These are phyloP conservation scores for Trichoderma afroharzianum DNA, from an alignment of 2,329 filamentous ascomycete species.

Conservation along the genomic window DNA sequence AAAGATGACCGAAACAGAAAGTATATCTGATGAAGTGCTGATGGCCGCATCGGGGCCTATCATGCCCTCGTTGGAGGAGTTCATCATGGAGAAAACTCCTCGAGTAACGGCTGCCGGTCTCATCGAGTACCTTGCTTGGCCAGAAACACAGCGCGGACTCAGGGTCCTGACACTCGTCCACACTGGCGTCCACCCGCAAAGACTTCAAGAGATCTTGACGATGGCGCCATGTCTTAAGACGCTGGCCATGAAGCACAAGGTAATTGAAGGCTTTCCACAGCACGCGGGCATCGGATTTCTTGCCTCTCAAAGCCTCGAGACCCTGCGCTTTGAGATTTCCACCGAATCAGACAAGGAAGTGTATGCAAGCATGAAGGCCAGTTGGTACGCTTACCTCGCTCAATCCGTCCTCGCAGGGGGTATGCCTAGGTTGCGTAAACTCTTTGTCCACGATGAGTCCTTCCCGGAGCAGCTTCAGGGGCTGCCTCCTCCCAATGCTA, in stretches of 20 bases:
- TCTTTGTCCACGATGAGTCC: conserved; percentile 81
- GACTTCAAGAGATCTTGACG: conserved; percentile 58
- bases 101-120: conserved; percentile 70
- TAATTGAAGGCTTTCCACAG: conserved; percentile 48
- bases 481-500: conserved; percentile 60
- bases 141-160: conserved; percentile 57
- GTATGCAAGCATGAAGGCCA: conserved; percentile 51
- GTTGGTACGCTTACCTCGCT: conserved; percentile 83
- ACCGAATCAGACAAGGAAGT: conserved; percentile 54
- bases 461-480: conserved; percentile 77
- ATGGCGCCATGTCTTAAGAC: conserved; percentile 56
- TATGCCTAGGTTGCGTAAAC: conserved; percentile 67
- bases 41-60: conserved; percentile 60
- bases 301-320: conserved; percentile 63
- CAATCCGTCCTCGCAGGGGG: conserved; percentile 74
- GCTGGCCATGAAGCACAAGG: conserved; percentile 51
- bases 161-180: conserved; percentile 66
- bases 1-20: conserved; percentile 65
- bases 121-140: conserved; percentile 60
- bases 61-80: conserved; percentile 70
- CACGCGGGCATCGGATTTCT: conserved; percentile 55
- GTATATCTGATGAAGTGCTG: conserved; percentile 76
- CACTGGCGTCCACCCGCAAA: conserved; percentile 64
- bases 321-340: conserved; percentile 80
- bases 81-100: conserved; percentile 69